Conservation (phyloP, 2,329 filamentous ascomycete genomes). For the Teratosphaeria destructans region DNA sequence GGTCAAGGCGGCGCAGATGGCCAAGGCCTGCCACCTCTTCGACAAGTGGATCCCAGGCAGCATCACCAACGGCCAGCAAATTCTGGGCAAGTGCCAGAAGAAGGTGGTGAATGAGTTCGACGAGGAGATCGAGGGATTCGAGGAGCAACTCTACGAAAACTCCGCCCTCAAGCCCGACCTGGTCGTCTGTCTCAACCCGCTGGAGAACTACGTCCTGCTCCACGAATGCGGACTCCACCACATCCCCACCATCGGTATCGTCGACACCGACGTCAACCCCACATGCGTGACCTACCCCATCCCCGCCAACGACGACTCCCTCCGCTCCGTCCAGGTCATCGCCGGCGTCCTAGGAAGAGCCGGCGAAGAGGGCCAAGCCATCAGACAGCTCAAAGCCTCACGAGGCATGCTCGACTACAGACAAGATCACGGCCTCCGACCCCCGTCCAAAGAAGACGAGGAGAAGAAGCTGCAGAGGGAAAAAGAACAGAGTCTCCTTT, state of each 20-base stretch:
- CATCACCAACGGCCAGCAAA: conserved; percentile 87
- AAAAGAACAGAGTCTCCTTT: conserved; percentile 2
- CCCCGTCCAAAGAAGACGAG: conserved; percentile 11
- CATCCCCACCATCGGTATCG: conserved; percentile 87
- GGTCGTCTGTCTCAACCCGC: conserved; percentile 82
- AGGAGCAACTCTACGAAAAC: conserved; percentile 51
- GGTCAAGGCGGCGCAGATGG: conserved; percentile 67
- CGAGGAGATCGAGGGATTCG: conserved; percentile 51
- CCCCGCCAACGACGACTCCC: conserved; percentile 91
- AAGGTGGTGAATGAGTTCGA: conserved; percentile 74
- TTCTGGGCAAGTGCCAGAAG: conserved; percentile 58
- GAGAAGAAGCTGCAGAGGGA: conserved; percentile 1
- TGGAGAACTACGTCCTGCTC: conserved; percentile 83
- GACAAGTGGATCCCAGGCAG: conserved; percentile 85
- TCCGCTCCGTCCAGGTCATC: conserved; percentile 72
- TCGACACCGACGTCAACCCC: conserved; percentile 88
- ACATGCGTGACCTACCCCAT: conserved; percentile 95
- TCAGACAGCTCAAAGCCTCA: conserved; percentile 53
- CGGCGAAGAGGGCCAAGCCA: conserved; percentile 61
- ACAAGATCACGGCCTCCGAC: conserved; percentile 23
- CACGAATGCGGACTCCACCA: conserved; percentile 83
- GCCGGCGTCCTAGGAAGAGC: conserved; percentile 77
- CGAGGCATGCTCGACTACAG: conserved; percentile 52
- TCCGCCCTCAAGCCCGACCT: conserved; percentile 72
- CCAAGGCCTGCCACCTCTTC: conserved; percentile 77